Percentiles rank a stretch among this genome's conserved stretches.
Conservation (phyloP, 345 rosid genomes). For the Eucalyptus cloeziana region DNA sequence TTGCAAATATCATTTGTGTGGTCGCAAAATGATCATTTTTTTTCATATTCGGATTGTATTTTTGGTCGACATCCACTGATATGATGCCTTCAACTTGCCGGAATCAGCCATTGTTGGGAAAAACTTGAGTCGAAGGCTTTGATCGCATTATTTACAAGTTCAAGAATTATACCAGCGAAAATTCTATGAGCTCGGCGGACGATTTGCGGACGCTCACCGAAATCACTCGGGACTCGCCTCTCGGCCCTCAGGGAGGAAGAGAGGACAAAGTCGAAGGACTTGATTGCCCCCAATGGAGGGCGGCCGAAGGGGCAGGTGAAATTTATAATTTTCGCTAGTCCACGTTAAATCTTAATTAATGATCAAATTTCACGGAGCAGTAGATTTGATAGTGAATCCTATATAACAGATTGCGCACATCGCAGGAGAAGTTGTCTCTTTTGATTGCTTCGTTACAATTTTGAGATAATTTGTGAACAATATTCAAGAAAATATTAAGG, state of each 20-base stretch:
- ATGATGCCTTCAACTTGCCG: neutral
- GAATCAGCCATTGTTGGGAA: neutral
- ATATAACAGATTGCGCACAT: neutral
- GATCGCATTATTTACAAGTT: neutral
- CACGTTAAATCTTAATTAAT: neutral
- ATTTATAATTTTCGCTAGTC: neutral
- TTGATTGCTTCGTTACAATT: neutral
- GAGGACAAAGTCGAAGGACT: conserved; percentile 24
- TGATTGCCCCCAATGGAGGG: conserved; percentile 43
- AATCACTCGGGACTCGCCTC: conserved; percentile 15
- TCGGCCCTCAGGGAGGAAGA: conserved; percentile 36
- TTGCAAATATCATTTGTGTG: neutral
- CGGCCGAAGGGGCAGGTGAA: neutral
- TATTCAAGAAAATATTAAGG: neutral
- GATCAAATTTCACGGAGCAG: neutral
- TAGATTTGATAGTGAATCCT: neutral
- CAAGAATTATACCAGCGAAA: neutral
- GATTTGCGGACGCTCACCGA: conserved; percentile 32
- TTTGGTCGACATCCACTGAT: neutral
- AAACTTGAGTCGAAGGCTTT: neutral
- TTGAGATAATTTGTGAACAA: neutral
- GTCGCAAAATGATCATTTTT: neutral
- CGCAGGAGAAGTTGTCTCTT: neutral
- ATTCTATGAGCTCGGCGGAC: conserved; percentile 2
- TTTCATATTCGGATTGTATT: neutral